Evolutionary conservation across 2,329 filamentous ascomycete species (phyloP), one percentile per base, ranked within the genome.

Genomic region (Ophiobolus disseminans): DNA sequence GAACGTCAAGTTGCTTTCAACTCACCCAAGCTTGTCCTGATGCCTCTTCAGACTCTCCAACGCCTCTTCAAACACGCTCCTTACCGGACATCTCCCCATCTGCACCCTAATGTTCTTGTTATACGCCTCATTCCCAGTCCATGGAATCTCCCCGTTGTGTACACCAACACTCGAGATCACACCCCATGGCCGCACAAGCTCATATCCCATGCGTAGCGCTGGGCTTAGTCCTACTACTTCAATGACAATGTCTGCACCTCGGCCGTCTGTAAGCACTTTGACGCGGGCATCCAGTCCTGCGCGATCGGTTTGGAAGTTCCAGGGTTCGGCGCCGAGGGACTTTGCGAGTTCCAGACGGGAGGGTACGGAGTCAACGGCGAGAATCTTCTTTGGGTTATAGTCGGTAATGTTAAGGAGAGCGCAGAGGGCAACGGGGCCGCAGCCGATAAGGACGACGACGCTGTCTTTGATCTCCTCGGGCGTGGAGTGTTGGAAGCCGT

Each of bases 161-260:
- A 81, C 78, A 17, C 78, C 78, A 16, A 80, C 78, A 41, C 71
- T 76, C 36, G 66, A 73, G 28, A 81, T 79, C 20, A 74, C 62
- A 0, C 78, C 78, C 76, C 76, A 81, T 0, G 78, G 78, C 40
- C 78, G 65, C 40, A 80, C 66, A 47, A 80, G 65, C 48, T 81
- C 78, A 45, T 75, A 80, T 3, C 73, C 74, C 63, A 80, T 70
- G 52, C 75, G 69, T 50, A 79, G 69, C 9, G 78, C 78, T 25
- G 78, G 75, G 30, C 74, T 75, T 41, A 80, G 66, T 5, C 78
- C 79, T 4, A 80, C 78, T 3, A 77, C 75, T 57, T 80, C 78
- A 37, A 96, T 86, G 2, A 94, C 86, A 14, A 90, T 85, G 74
- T 97, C 92, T 11, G 91, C 91, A 5, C 92, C 92, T 30, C 92